Percentiles rank a stretch among this genome's conserved stretches.
Evolutionary conservation across 768 basidiomycete genomes (phyloP).

Genomic region (Asterophora lycoperdoides): DNA sequence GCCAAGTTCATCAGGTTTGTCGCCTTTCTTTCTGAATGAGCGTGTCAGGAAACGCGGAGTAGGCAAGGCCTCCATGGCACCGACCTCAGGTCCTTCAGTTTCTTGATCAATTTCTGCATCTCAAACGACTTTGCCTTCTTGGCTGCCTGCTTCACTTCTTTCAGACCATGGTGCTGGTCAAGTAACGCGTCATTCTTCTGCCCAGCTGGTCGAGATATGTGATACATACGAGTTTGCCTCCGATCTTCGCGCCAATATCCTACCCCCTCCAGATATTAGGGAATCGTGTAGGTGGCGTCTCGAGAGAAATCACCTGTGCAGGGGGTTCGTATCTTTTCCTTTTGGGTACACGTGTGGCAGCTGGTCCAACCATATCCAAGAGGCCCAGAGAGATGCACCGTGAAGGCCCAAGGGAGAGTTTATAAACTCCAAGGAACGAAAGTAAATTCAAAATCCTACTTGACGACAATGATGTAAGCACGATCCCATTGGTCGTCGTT

Average conservation of each 20-base stretch:
- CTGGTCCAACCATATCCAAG: slow-evolving; percentile 7
- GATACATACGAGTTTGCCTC: slow-evolving; percentile 52
- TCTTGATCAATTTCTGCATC: slow-evolving; percentile 78
- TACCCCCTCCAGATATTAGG: slow-evolving; percentile 22
- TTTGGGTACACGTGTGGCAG: slow-evolving; percentile 30
- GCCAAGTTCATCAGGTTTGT: slow-evolving; percentile 33
- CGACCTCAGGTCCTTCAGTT: slow-evolving; percentile 66
- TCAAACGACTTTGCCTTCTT: slow-evolving; percentile 83
- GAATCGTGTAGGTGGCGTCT: not conserved
- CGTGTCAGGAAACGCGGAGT: not conserved
- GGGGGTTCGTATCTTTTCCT: slow-evolving; percentile 38
- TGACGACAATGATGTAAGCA: no score
- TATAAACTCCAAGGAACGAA: no score
- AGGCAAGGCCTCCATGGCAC: slow-evolving; percentile 7
- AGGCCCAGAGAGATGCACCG: no score
- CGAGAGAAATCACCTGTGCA: slow-evolving; percentile 26
- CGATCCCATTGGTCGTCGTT: no score
- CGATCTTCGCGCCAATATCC: slow-evolving; percentile 40
- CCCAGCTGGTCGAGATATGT: not conserved
- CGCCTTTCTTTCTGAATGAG: slow-evolving; percentile 33
- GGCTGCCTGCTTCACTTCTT: slow-evolving; percentile 67
- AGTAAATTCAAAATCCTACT: no score
- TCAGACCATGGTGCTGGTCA: slow-evolving; percentile 67
- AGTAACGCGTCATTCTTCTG: slow-evolving; percentile 1
- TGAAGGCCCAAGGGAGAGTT: not conserved